Conservation (phyloP, 2,329 filamentous ascomycete genomes). For the Eurotiales sp. region DNA sequence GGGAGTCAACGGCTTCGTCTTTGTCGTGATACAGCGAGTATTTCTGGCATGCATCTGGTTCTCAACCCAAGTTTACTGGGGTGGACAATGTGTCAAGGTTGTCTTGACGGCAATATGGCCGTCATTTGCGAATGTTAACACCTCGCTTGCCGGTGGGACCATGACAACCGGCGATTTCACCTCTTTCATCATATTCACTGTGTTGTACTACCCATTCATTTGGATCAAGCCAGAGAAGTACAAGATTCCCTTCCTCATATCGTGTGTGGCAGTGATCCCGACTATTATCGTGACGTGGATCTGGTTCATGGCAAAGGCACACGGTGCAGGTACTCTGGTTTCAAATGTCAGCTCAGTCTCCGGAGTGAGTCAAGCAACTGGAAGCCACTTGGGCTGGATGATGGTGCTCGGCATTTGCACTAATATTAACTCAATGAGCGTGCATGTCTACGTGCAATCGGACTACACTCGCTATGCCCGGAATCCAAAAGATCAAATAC, state of each 20-base stretch:
- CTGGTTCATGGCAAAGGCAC: constrained; percentile 5
- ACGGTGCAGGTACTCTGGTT: constrained; percentile 1
- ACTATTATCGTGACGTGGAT: constrained; percentile 6
- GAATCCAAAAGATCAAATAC: not conserved
- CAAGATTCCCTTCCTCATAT: constrained; percentile 1
- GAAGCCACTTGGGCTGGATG: constrained; percentile 5
- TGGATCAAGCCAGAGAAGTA: constrained; percentile 8
- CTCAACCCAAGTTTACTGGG: constrained; percentile 4
- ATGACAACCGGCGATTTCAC: constrained; percentile 5
- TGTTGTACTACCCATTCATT: not conserved
- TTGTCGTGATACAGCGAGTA: constrained; percentile 4
- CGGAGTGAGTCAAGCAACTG: not conserved
- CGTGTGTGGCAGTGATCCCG: not conserved
- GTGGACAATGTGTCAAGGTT: constrained; percentile 3
- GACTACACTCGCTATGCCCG: constrained; percentile 9
- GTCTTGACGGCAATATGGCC: constrained; percentile 5
- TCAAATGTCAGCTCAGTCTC: not conserved
- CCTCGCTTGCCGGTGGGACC: not conserved
- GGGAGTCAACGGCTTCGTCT: constrained; percentile 2
- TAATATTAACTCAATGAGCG: constrained; percentile 5
- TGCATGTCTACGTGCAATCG: not conserved
- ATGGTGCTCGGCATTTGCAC: constrained; percentile 6
- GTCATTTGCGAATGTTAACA: not conserved
- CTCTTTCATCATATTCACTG: constrained; percentile 1
- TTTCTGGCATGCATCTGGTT: constrained; percentile 6